Conservation (phyloP, 441 rosid genomes). For the Syzygium malaccense region DNA sequence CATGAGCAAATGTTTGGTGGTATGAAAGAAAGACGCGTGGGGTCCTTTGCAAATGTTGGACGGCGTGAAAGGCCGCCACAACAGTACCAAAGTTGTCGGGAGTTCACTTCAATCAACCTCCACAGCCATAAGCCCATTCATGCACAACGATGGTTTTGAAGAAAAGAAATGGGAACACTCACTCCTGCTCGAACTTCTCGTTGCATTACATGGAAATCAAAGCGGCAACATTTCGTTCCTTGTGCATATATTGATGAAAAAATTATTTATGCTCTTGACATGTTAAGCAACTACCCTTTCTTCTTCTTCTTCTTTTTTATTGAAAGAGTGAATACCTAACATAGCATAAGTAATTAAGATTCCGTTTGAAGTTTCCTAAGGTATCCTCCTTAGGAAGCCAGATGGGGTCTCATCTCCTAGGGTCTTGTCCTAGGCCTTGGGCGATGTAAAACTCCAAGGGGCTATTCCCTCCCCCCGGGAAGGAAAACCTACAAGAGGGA, state of each 20-base stretch:
- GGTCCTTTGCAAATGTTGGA: too few relatives aligned
- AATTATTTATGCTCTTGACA: background rate
- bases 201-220: background rate
- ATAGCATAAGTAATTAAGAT: too few relatives aligned
- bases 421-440: too few relatives aligned
- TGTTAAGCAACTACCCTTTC: background rate
- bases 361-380: too few relatives aligned
- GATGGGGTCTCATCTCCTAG: too few relatives aligned
- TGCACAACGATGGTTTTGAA: background rate
- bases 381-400: too few relatives aligned
- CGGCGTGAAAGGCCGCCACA: background rate
- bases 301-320: too few relatives aligned
- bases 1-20: too few relatives aligned
- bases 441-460: too few relatives aligned
- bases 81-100: accelerated
- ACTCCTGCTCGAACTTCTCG: background rate
- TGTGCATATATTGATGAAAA: background rate
- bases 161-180: background rate
- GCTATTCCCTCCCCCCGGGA: too few relatives aligned
- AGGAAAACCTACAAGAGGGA: too few relatives aligned
- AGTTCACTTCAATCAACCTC: background rate
- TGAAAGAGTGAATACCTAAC: background rate
- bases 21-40: too few relatives aligned
- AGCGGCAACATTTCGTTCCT: background rate
- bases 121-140: background rate